These are phyloP conservation scores for Margaritispora aquatica DNA, from an alignment of 495 filamentous ascomycete genomes.

Conservation along the genomic window DNA sequence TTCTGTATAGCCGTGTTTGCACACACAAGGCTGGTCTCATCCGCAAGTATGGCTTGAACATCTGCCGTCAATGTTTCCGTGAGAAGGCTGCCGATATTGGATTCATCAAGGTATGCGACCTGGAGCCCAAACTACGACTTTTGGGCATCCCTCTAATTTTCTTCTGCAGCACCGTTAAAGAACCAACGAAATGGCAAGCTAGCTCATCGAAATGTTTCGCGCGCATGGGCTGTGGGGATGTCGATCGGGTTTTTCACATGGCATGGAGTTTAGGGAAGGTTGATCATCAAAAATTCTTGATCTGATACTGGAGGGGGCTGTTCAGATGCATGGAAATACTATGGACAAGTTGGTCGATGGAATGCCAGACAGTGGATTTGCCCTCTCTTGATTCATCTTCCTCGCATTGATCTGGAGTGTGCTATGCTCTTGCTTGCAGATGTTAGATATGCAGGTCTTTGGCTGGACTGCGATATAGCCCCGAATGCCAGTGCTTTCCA, in stretches of 20 bases:
- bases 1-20: conserved; percentile 62
- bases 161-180: conserved; percentile 48
- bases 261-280: conserved; percentile 24
- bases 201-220: conserved; percentile 8
- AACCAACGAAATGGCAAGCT: background rate
- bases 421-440: background rate
- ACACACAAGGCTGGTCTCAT: conserved; percentile 76
- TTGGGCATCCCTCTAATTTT: conserved; percentile 20
- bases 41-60: conserved; percentile 98
- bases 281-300: conserved; percentile 11
- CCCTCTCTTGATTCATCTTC: background rate
- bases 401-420: background rate
- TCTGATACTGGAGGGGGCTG: conserved; percentile 4
- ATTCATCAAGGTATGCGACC: conserved; percentile 83
- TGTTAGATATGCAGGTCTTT: background rate
- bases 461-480: background rate
- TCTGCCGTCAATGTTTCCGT: conserved; percentile 99
- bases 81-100: conserved; percentile 96
- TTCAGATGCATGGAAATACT: conserved; percentile 9
- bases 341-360: conserved; percentile 12
- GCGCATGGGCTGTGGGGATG: conserved; percentile 12
- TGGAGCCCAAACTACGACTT: background rate
- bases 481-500: background rate
- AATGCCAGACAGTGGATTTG: conserved; percentile 13
- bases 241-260: conserved; percentile 24